A percentile compares a stretch with the other conserved stretches of the same genome.
phyloP scores from a whole-genome alignment of 371 early-diverging fungal species.

The Apophysomyces variabilis region DNA sequence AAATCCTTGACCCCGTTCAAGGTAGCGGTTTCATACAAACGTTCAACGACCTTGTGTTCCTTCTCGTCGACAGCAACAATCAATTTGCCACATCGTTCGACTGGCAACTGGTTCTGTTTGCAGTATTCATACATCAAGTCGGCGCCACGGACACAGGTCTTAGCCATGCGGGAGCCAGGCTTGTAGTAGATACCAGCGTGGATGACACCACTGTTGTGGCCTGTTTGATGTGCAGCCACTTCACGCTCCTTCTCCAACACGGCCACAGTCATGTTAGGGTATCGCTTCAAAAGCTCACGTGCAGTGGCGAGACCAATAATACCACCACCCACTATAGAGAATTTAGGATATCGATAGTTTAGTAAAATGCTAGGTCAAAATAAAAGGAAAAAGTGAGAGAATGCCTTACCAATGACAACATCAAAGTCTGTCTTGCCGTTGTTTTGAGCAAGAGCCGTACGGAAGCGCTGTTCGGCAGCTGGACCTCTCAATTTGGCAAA shows the following conservation, averaged over 20 bases:
- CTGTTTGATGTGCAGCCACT: conserved; percentile 56
- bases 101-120: conserved; percentile 52
- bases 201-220: conserved; percentile 56
- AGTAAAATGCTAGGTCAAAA: background rate
- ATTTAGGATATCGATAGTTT: too few relatives aligned
- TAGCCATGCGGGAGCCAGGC: conserved; percentile 56
- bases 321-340: conserved; percentile 24
- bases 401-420: conserved; percentile 48
- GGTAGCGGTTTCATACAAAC: conserved; percentile 43
- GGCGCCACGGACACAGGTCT: conserved; percentile 52
- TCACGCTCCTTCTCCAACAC: conserved; percentile 56
- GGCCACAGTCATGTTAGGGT: conserved; percentile 51
- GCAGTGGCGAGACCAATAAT: conserved; percentile 55
- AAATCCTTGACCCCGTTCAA: conserved; percentile 54
- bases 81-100: conserved; percentile 54
- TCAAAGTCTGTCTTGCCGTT: conserved; percentile 55
- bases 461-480: conserved; percentile 52
- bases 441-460: conserved; percentile 42
- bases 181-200: conserved; percentile 57
- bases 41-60: conserved; percentile 51
- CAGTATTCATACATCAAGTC: conserved; percentile 58
- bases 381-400: background rate
- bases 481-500: conserved; percentile 49
- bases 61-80: conserved; percentile 51
- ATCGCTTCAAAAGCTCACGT: conserved; percentile 51